Base-by-base conservation (phyloP, 345 rosid species). In the Eucalyptus marginata region DNA sequence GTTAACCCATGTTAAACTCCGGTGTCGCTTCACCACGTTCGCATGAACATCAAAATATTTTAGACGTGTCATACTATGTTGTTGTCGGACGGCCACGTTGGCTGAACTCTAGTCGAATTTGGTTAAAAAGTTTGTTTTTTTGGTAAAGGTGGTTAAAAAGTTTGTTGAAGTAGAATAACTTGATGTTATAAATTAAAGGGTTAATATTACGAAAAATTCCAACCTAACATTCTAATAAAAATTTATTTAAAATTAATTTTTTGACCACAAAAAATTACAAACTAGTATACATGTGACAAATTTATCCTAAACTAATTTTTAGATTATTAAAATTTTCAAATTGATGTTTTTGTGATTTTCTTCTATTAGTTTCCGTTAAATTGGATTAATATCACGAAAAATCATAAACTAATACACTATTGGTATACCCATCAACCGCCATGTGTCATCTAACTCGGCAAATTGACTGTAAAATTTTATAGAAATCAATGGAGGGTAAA, bases 361-460 rank as follows among this genome's bases (percentile, higher is more conserved):
- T 52, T 52, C 4, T 18, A 52, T 2, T 15, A 50, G 18, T 50
- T 50, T 52, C 0, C 2, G 0, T 52, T 52, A 52, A 52, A 52
- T 52, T 52, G 1, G 24, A 52, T 52, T 18, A 52, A 52, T 18
- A 52, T 52, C 22, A 52, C 4, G 0, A 52, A 52, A 52, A 52
- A 52, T 52, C 1, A 52, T 3, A 52, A 52, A 52, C 10, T 0
- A 0, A 0, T 52, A 52, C 2, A 52, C 2, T 4, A 3, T 3
- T 3, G 3, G 0, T 17, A 52, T 0, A 18, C 10, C 0, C 0
- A 0, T 7, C 56, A 18, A 18, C 0, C 0, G 0, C 24, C 3
- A 52, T 0, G 0, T 52, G 56, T 7, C 1, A 52, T 52, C 0
- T 2, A 52, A 52, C 1, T 52, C 8, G 18, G 0, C 1, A 52